Percentiles rank a stretch among this genome's conserved stretches.
Conservation (phyloP, 805 yeast genomes). For the Candida xyloterini region DNA sequence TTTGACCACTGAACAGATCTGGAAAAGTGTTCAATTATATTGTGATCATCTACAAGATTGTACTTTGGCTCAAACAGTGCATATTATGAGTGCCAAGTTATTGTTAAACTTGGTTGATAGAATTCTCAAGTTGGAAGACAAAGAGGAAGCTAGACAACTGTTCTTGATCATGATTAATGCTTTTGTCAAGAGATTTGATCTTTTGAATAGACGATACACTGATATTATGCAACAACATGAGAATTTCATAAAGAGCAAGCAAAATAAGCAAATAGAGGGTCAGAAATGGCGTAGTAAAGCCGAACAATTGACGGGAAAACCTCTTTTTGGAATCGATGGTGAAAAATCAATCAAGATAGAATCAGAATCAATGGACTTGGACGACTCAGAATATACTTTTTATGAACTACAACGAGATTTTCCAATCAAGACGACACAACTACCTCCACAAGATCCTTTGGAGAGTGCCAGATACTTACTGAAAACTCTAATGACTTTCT, state of each 20-base stretch:
- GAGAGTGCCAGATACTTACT: constrained; percentile 87
- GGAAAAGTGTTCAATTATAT: constrained; percentile 82
- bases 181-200: constrained; percentile 75
- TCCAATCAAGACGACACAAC: constrained; percentile 61
- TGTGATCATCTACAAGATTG: constrained; percentile 78
- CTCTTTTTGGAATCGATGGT: constrained; percentile 17
- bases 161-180: constrained; percentile 85
- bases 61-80: constrained; percentile 81
- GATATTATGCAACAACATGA: constrained; percentile 62
- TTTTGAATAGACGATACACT: constrained; percentile 68
- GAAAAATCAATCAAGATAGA: constrained; percentile 13
- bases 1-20: constrained; percentile 74
- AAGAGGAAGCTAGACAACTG: constrained; percentile 77
- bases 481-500: constrained; percentile 83
- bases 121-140: constrained; percentile 75
- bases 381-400: constrained; percentile 33
- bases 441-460: constrained; percentile 58
- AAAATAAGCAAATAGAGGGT: constrained; percentile 42
- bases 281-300: constrained; percentile 38
- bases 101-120: constrained; percentile 85
- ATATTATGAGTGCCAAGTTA: constrained; percentile 93
- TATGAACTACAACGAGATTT: constrained; percentile 45
- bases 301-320: constrained; percentile 33
- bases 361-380: constrained; percentile 18
- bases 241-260: constrained; percentile 44